Evolutionary conservation across 495 filamentous ascomycete species (phyloP).

Genomic region (Hyaloscypha bicolor): DNA sequence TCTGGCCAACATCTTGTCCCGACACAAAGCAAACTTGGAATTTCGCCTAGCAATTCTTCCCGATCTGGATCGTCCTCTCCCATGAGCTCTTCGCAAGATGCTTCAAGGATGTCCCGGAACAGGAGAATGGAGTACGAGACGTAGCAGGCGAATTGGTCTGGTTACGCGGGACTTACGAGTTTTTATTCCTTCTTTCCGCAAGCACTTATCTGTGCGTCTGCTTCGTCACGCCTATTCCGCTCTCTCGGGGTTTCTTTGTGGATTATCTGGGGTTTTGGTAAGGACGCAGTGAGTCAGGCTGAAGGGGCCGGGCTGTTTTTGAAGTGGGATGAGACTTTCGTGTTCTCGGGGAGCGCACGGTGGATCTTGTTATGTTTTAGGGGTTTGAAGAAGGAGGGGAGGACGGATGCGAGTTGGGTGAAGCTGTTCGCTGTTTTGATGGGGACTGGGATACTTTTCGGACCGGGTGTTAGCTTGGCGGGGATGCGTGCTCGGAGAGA

Average conservation of each 20-base stretch:
- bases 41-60: slow-evolving; percentile 40
- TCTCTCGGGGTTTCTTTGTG: slow-evolving; percentile 21
- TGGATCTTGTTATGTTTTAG: slow-evolving; percentile 20
- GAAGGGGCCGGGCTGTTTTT: slow-evolving; percentile 5
- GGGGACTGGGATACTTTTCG: slow-evolving; percentile 23
- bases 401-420: slow-evolving; percentile 9
- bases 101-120: slow-evolving; percentile 10
- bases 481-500: slow-evolving; percentile 40
- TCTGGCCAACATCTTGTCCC: slow-evolving; percentile 21
- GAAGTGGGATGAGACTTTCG: slow-evolving; percentile 17
- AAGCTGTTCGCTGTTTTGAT: slow-evolving; percentile 22
- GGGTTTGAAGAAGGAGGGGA: slow-evolving; percentile 24
- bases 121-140: slow-evolving; percentile 2
- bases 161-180: slow-evolving; percentile 27
- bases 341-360: slow-evolving; percentile 18
- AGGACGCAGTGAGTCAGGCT: slow-evolving; percentile 1
- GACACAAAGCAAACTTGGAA: slow-evolving; percentile 34
- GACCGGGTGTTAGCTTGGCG: slow-evolving; percentile 34
- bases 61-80: slow-evolving; percentile 33
- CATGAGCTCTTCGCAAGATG: slow-evolving; percentile 24
- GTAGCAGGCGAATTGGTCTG: slow-evolving; percentile 19
- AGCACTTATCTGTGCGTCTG: slow-evolving; percentile 24
- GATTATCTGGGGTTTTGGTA: slow-evolving; percentile 2
- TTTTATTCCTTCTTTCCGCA: slow-evolving; percentile 11
- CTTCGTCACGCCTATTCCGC: slow-evolving; percentile 11